Evolutionary conservation across 495 filamentous ascomycete species (phyloP).

Genomic region (Astrothelium subdiscretum): DNA sequence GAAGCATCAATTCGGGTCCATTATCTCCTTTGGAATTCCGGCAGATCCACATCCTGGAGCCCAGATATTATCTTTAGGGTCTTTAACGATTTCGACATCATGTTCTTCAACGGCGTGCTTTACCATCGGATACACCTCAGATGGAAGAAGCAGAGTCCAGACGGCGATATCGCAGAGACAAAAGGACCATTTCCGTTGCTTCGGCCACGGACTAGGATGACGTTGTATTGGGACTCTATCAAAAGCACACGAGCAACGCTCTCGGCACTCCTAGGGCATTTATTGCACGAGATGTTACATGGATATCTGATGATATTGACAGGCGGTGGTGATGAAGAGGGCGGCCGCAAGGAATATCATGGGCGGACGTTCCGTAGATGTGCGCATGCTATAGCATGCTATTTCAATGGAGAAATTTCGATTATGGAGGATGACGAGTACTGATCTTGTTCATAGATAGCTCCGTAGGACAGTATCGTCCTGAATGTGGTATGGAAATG

Average conservation of each 20-base stretch:
- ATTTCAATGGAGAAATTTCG: neutral
- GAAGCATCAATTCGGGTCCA: neutral
- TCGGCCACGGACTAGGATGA: neutral
- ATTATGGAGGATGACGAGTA: neutral
- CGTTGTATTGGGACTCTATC: neutral
- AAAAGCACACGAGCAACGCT: neutral
- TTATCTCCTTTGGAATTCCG: neutral
- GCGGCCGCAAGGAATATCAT: neutral
- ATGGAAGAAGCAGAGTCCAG: neutral
- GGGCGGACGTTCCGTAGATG: neutral
- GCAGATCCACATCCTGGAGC: neutral
- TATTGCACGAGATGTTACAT: neutral
- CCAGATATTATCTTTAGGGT: neutral
- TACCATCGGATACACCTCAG: neutral
- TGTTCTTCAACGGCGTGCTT: neutral
- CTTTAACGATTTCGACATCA: neutral
- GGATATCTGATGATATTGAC: neutral
- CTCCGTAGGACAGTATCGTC: neutral
- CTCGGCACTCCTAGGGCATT: neutral
- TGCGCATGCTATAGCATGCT: neutral
- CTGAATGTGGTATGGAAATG: neutral
- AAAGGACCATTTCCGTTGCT: neutral
- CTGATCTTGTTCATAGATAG: neutral
- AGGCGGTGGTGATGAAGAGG: neutral
- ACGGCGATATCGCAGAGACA: neutral